These are phyloP conservation scores for Coemansia sp. DNA, from an alignment of 371 early-diverging fungal species.

Conservation along the genomic window DNA sequence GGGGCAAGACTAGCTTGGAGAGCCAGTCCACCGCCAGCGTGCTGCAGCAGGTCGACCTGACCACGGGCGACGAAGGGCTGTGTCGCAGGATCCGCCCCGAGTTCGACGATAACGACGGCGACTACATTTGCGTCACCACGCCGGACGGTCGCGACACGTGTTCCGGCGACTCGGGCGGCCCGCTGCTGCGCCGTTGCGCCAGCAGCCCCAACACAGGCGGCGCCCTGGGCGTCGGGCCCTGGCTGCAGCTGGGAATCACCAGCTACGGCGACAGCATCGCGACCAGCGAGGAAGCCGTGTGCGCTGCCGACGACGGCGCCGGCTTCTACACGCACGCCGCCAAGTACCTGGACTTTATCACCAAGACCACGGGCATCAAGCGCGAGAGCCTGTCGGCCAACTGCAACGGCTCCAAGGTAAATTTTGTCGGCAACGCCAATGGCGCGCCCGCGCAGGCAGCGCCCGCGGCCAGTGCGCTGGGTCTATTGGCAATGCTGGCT, in stretches of 20 bases:
- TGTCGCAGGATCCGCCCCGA: conserved; percentile 16
- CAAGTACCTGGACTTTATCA: conserved; percentile 42
- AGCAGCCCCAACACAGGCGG: conserved; percentile 3
- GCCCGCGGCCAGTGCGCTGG: background rate
- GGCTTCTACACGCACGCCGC: conserved; percentile 53
- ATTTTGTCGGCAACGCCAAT: conserved; percentile 4
- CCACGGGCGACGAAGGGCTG: conserved; percentile 26
- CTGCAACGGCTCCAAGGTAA: conserved; percentile 28
- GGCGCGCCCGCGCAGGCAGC: background rate
- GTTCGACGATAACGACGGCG: conserved; percentile 34
- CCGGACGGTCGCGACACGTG: conserved; percentile 52
- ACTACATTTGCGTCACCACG: conserved; percentile 50
- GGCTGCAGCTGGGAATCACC: conserved; percentile 48
- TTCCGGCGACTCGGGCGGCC: conserved; percentile 55
- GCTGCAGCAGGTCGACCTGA: conserved; percentile 41
- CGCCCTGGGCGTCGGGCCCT: conserved; percentile 22
- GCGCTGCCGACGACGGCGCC: conserved; percentile 40
- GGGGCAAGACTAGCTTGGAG: conserved; percentile 49
- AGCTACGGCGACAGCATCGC: conserved; percentile 48
- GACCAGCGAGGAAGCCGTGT: conserved; percentile 14
- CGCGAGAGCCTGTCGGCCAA: conserved; percentile 15
- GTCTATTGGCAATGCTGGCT: background rate
- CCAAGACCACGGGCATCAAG: conserved; percentile 33
- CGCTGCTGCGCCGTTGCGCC: conserved; percentile 36
- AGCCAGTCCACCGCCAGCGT: conserved; percentile 19